Percentiles rank a stretch among this genome's conserved stretches.
phyloP scores from a whole-genome alignment of 2,329 filamentous ascomycete species.

The Furcasterigmium sp. region DNA sequence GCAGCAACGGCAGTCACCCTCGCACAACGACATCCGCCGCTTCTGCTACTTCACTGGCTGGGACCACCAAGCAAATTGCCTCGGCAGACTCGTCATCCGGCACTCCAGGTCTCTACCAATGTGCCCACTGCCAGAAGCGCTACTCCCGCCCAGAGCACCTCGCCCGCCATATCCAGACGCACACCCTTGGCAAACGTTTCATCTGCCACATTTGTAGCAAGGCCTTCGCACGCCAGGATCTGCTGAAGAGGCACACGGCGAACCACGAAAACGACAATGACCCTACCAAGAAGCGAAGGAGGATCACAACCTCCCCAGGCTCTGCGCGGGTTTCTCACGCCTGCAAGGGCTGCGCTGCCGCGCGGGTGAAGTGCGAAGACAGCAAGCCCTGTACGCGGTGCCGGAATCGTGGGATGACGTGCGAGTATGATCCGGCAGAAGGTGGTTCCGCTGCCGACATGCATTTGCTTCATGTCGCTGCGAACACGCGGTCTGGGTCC shows the following conservation, averaged over 20 bases:
- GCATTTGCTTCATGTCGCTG: slow-evolving; percentile 38
- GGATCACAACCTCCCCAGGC: slow-evolving; percentile 36
- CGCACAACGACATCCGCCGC: slow-evolving; percentile 12
- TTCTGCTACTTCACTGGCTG: slow-evolving; percentile 7
- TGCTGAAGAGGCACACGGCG: slow-evolving; percentile 45
- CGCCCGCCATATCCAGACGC: slow-evolving; percentile 44
- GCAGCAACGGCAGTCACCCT: no score
- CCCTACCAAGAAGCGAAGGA: slow-evolving; percentile 40
- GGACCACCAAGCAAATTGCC: slow-evolving; percentile 9
- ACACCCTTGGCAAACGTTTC: slow-evolving; percentile 45
- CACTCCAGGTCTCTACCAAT: slow-evolving; percentile 35
- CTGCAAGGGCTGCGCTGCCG: slow-evolving; percentile 44
- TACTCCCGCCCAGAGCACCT: slow-evolving; percentile 51
- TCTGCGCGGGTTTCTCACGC: slow-evolving; percentile 47
- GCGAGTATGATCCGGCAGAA: slow-evolving; percentile 33
- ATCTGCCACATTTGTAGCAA: slow-evolving; percentile 46
- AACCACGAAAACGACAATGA: slow-evolving; percentile 44
- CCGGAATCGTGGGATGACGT: slow-evolving; percentile 38
- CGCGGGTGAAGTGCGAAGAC: slow-evolving; percentile 51
- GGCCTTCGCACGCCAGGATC: slow-evolving; percentile 47
- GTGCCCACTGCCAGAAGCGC: slow-evolving; percentile 43
- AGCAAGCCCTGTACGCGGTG: slow-evolving; percentile 49
- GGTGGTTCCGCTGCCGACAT: slow-evolving; percentile 33
- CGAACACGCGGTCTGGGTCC: slow-evolving; percentile 22
- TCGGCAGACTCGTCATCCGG: slow-evolving; percentile 4